A percentile compares a stretch with the other conserved stretches of the same genome.
These are phyloP conservation scores for Rhynchospora tenuis DNA, from an alignment of 176 grass and related monocot genomes.

Conservation along the genomic window DNA sequence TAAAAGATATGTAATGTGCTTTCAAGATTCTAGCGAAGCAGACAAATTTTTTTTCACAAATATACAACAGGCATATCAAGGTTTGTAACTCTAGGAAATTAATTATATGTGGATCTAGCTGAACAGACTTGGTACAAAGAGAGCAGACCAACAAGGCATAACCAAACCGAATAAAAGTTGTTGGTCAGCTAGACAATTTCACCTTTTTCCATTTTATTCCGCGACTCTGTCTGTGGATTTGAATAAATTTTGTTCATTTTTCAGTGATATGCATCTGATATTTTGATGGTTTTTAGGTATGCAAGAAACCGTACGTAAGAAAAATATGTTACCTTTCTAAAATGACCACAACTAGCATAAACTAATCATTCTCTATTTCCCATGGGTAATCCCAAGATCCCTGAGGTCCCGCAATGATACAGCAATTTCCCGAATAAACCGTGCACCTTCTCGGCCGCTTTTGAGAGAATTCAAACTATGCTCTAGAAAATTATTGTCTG, in stretches of 20 bases:
- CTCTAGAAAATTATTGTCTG: constrained; percentile 67
- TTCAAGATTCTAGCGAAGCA: not conserved
- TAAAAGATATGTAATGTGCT: not conserved
- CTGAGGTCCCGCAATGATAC: constrained; percentile 49
- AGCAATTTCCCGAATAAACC: constrained; percentile 62
- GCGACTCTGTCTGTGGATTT: not conserved
- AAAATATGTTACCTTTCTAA: not conserved
- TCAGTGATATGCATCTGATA: not conserved
- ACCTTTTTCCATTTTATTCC: not conserved
- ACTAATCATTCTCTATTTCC: constrained; percentile 34
- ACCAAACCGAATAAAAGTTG: not conserved
- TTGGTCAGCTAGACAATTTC: not conserved
- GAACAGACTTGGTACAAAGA: not conserved
- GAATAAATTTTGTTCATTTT: not conserved
- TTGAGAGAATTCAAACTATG: constrained; percentile 72
- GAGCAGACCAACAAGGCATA: not conserved
- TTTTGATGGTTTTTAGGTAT: not conserved
- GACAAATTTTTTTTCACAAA: not conserved
- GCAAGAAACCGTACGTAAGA: not conserved
- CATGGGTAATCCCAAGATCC: constrained; percentile 27
- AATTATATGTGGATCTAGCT: not conserved
- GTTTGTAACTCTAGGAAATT: not conserved
- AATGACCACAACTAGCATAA: not conserved
- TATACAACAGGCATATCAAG: not conserved
- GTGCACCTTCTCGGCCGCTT: constrained; percentile 38